Base-by-base conservation (phyloP, 139 green algal species). In the Chlorella sorokiniana region DNA sequence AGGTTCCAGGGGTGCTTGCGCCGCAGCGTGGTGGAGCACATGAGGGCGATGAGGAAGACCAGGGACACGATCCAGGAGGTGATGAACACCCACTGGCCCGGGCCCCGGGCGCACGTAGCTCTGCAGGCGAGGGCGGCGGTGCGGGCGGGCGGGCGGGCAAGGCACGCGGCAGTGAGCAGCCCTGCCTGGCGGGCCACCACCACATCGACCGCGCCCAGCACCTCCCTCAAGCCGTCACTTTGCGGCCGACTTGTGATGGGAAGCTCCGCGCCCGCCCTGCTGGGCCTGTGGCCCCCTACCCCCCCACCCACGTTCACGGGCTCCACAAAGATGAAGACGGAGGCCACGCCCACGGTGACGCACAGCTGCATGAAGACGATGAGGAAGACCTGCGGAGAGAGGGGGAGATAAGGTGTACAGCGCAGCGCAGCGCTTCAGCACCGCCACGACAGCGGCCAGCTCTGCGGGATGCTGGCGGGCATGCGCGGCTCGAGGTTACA, bases 1-100 rank as follows among this genome's bases (percentile, higher is more conserved):
- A 90, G 83, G 71, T 94, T 94, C 29, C 51, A 61, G 23, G 90
- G 90, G 75, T 83, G 87, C 63, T 81, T 86, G 29, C 81, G 44
- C 33, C 88, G 79, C n/a, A 87, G 68, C 3, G 63, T 74, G 37
- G 65, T 78, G 77, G 70, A 86, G 85, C 82, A 89, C 7, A 71
- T 78, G 27, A 89, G 75, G 7, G 40, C 81, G 33, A 91, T 81
- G 5, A 91, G 62, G 11, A 67, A 35, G 0, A 79, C 71, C 75
- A 81, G 75, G 14, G 75, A 51, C 22, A 84, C 4, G 16, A 64
- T 31, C 83, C 83, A 87, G 29, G 51, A 52, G 1, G 37, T 40
- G 27, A 63, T 79, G 48, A 87, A 87, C 7, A 87, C 76, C 83
- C 83, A 87, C 69, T 78, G 63, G 27, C 83, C 83, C 11, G 29